Conservation (phyloP, 129 eudicot species). For the Flaveria bidentis region DNA sequence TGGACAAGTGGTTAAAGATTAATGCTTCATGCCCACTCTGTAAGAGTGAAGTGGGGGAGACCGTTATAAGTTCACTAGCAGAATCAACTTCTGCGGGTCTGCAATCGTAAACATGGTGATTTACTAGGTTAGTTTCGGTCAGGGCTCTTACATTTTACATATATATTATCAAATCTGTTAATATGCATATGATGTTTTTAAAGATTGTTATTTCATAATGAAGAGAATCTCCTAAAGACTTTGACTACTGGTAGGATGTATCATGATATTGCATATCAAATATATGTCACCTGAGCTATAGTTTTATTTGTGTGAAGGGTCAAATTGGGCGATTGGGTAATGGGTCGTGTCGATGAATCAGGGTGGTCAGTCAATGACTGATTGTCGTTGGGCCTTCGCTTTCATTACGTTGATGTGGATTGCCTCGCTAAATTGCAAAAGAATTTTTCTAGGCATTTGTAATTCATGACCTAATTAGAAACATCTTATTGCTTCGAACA, state of each 20-base stretch:
- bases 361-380: not conserved
- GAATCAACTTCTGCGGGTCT: constrained; percentile 43
- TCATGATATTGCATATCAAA: constrained; percentile 25
- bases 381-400: too few species aligned
- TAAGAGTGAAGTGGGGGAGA: constrained; percentile 90
- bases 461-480: not conserved
- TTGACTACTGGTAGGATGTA: constrained; percentile 17
- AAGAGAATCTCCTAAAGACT: constrained; percentile 20
- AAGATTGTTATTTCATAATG: constrained; percentile 29
- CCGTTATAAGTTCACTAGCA: constrained; percentile 46
- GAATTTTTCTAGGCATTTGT: not conserved
- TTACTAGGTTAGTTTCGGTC: constrained; percentile 26
- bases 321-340: not conserved
- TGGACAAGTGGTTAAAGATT: constrained; percentile 93
- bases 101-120: not conserved
- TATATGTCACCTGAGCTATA: too few species aligned
- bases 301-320: not conserved
- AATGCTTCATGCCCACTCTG: constrained; percentile 89
- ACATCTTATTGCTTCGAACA: not conserved
- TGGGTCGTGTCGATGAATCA: not conserved
- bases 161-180: constrained; percentile 25
- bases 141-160: constrained; percentile 12
- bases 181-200: constrained; percentile 31
- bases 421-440: not conserved
- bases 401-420: not conserved